Percentiles rank a stretch among this genome's conserved stretches.
Conservation (phyloP, 495 filamentous ascomycete species). For the Trichoderma virens region DNA sequence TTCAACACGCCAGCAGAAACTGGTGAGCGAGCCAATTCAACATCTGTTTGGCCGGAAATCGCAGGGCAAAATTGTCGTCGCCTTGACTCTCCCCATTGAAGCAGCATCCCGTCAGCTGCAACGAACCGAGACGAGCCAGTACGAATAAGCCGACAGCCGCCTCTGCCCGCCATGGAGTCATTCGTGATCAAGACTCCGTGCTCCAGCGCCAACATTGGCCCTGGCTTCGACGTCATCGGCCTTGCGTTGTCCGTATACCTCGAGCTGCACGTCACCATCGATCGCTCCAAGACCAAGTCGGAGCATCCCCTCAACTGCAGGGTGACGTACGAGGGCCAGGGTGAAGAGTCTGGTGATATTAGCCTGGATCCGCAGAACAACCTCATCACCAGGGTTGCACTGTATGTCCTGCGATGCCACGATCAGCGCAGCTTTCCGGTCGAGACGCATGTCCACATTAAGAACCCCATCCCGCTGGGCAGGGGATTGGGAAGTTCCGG, state of each 20-base stretch:
- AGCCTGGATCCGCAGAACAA: slow-evolving; percentile 71
- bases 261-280: slow-evolving; percentile 68
- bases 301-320: slow-evolving; percentile 69
- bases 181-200: slow-evolving; percentile 66
- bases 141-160: not conserved
- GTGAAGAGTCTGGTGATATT: slow-evolving; percentile 65
- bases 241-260: slow-evolving; percentile 87
- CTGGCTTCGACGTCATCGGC: slow-evolving; percentile 95
- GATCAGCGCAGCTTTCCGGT: slow-evolving; percentile 69
- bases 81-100: too few relatives aligned
- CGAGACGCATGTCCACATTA: slow-evolving; percentile 85
- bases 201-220: slow-evolving; percentile 92
- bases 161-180: slow-evolving; percentile 28
- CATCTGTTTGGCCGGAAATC: not conserved
- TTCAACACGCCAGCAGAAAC: not conserved
- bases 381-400: slow-evolving; percentile 80
- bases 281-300: slow-evolving; percentile 43
- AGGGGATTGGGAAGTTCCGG: slow-evolving; percentile 87
- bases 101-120: not conserved
- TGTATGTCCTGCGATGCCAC: slow-evolving; percentile 91
- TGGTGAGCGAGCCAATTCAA: not conserved
- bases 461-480: slow-evolving; percentile 86
- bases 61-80: too few relatives aligned
- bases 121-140: not conserved
- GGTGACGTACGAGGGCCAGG: slow-evolving; percentile 81